Evolutionary conservation across 1,139 yeast species (phyloP).

Genomic region (Torulaspora pretoriensis): DNA sequence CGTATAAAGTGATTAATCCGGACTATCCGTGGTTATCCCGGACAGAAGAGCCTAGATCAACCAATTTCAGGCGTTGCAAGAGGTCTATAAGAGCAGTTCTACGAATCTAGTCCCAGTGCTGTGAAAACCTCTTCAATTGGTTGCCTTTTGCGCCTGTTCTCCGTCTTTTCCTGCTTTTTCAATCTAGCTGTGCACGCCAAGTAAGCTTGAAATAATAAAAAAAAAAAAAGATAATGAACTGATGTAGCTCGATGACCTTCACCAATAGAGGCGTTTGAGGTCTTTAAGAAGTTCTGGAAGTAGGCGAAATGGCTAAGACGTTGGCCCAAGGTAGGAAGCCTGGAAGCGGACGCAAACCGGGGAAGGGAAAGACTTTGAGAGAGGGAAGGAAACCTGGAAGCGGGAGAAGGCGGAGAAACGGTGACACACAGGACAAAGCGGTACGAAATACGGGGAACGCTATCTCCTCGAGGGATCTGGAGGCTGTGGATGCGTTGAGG

Average conservation of each 20-base stretch:
- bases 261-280: not conserved
- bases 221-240: constrained; percentile 1
- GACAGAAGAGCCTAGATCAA: not conserved
- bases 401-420: constrained; percentile 37
- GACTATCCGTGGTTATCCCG: not conserved
- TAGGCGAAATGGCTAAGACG: constrained; percentile 38
- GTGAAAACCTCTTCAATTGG: not conserved
- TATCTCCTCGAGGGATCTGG: constrained; percentile 15
- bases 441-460: constrained; percentile 1
- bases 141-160: not conserved
- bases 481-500: constrained; percentile 19
- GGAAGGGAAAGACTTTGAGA: constrained; percentile 39
- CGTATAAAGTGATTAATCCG: not conserved
- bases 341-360: constrained; percentile 41
- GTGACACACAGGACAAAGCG: constrained; percentile 3
- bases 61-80: not conserved
- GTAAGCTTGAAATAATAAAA: not conserved
- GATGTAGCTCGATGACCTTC: not conserved
- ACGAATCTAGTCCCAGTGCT: not conserved
- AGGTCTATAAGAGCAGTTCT: too few species aligned
- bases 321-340: constrained; percentile 41
- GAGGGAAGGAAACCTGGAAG: constrained; percentile 42
- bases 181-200: not conserved
- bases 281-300: too few species aligned
- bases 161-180: not conserved